Conservation (phyloP, 1,284 basidiomycete genomes). For the Rhodotorula mucilaginosa region DNA sequence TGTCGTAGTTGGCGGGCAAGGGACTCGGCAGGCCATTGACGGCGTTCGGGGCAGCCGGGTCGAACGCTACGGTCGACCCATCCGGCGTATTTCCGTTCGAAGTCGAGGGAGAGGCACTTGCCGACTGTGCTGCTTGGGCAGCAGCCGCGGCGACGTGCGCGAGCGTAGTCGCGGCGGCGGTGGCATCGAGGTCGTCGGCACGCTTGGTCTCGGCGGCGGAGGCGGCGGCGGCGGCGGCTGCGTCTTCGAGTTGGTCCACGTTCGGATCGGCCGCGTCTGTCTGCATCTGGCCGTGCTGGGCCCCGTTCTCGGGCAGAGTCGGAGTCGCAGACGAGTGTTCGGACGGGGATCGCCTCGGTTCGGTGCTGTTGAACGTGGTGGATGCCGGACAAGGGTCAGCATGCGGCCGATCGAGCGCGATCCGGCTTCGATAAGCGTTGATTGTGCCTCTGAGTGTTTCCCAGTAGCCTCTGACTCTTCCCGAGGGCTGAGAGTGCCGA, state of each 20-base stretch:
- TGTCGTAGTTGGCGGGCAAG: slow-evolving; percentile 34
- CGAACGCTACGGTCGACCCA: slow-evolving; percentile 9
- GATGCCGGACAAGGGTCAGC: background rate
- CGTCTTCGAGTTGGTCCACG: background rate
- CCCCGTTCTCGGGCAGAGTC: background rate
- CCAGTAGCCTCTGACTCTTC: no score
- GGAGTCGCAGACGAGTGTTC: background rate
- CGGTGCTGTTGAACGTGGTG: slow-evolving; percentile 1
- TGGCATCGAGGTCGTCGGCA: slow-evolving; percentile 27
- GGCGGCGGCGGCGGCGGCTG: background rate
- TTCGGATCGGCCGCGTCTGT: background rate
- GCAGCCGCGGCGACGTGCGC: slow-evolving; percentile 23
- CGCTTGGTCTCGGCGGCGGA: background rate
- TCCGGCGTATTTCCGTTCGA: background rate
- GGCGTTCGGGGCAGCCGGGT: slow-evolving; percentile 29
- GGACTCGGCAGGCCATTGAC: slow-evolving; percentile 30
- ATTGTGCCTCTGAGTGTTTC: background rate
- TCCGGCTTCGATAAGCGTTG: background rate
- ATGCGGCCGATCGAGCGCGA: background rate
- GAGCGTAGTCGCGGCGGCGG: slow-evolving; percentile 18
- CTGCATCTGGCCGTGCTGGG: background rate
- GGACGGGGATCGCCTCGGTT: slow-evolving; percentile 3
- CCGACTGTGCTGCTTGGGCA: background rate
- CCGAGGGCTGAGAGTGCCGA: no score
- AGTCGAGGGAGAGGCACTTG: background rate